Evolutionary conservation across 1,139 yeast genomes (phyloP).

Genomic region (Yamadazyma atlantica): DNA sequence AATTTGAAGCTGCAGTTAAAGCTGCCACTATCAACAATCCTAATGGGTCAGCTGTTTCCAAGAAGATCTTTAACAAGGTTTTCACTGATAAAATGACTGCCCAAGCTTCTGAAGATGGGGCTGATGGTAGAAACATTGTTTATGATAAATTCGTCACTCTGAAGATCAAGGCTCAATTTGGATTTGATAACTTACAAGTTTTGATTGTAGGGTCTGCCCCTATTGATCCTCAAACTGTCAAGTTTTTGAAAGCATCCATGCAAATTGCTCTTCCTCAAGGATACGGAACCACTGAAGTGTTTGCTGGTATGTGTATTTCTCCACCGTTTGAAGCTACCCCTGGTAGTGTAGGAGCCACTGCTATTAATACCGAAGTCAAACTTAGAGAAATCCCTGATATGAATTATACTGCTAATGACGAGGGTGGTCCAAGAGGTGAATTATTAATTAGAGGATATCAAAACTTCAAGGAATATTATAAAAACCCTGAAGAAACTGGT

Average conservation of each 20-base stretch:
- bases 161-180: constrained; percentile 28
- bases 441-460: constrained; percentile 41
- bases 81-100: constrained; percentile 15
- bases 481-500: constrained; percentile 39
- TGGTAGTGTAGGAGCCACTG: constrained; percentile 42
- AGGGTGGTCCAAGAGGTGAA: constrained; percentile 43
- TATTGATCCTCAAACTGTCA: constrained; percentile 40
- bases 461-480: constrained; percentile 36
- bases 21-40: constrained; percentile 43
- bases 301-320: constrained; percentile 40
- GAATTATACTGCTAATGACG: constrained; percentile 31
- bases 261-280: constrained; percentile 43
- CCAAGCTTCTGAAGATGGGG: constrained; percentile 12
- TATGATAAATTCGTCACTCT: constrained; percentile 32
- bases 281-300: constrained; percentile 48
- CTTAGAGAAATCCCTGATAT: constrained; percentile 40
- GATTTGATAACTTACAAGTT: constrained; percentile 29
- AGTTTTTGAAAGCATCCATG: constrained; percentile 39
- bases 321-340: constrained; percentile 33
- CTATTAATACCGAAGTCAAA: constrained; percentile 34
- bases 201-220: constrained; percentile 46
- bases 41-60: constrained; percentile 23
- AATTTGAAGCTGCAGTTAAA: constrained; percentile 47
- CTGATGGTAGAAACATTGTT: constrained; percentile 22
- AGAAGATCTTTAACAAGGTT: constrained; percentile 26